phyloP scores from a whole-genome alignment of 2,329 filamentous ascomycete species.

The Aspergillus fructus region DNA sequence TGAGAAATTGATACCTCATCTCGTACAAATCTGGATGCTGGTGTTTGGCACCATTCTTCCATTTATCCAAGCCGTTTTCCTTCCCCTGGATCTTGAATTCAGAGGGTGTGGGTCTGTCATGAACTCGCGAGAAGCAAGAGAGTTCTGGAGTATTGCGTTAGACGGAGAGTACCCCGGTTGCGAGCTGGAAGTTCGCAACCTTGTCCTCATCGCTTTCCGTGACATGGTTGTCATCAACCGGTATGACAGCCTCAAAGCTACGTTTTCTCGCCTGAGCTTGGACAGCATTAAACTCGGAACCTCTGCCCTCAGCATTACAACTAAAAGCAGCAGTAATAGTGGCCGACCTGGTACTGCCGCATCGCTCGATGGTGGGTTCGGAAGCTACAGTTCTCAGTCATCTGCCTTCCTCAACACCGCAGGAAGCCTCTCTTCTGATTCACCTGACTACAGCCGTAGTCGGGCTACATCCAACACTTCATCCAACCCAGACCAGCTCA shows the following conservation, averaged over 20 bases:
- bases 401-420: conserved; percentile 75
- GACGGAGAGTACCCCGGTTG: conserved; percentile 49
- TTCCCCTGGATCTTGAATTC: conserved; percentile 91
- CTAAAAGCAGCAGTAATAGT: conserved; percentile 46
- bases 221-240: conserved; percentile 85
- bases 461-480: conserved; percentile 85
- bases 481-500: conserved; percentile 45
- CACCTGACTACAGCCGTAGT: conserved; percentile 60
- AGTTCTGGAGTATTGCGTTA: conserved; percentile 82
- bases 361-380: conserved; percentile 70
- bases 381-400: conserved; percentile 75
- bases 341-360: conserved; percentile 70
- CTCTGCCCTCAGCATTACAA: conserved; percentile 41
- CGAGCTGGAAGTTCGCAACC: conserved; percentile 79
- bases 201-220: conserved; percentile 83
- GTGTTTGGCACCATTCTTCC: conserved; percentile 89
- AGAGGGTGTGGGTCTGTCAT: conserved; percentile 79
- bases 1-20: conserved; percentile 80
- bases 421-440: conserved; percentile 53
- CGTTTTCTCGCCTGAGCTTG: conserved; percentile 84
- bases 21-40: conserved; percentile 92
- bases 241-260: conserved; percentile 82
- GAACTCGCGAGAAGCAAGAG: conserved; percentile 72
- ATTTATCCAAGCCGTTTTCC: conserved; percentile 91
- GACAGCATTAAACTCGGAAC: conserved; percentile 66